These are phyloP conservation scores for Lobosporangium transversale DNA, from an alignment of 192 early-diverging fungal species.

Conservation along the genomic window DNA sequence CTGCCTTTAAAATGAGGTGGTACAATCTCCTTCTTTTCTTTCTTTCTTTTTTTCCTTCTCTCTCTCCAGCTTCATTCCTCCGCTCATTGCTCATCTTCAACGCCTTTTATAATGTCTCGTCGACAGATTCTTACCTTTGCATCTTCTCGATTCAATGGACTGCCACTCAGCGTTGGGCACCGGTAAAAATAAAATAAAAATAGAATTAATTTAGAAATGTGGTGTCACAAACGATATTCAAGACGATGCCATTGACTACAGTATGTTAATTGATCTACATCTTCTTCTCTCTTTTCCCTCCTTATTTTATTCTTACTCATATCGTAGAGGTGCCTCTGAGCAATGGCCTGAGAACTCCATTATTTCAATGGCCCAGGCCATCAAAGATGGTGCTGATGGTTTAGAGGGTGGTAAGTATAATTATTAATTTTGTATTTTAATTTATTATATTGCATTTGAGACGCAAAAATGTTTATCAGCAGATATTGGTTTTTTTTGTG, in stretches of 20 bases:
- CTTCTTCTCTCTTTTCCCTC: background rate
- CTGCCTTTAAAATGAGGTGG: too few relatives aligned
- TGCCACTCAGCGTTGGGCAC: constrained; percentile 33
- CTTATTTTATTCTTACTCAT: background rate
- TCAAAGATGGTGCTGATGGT: constrained; percentile 60
- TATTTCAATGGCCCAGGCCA: constrained; percentile 59
- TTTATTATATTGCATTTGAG: background rate
- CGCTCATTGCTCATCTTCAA: background rate
- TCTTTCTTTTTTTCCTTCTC: background rate
- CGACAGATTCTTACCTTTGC: constrained; percentile 35
- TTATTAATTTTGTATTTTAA: background rate
- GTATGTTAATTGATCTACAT: background rate
- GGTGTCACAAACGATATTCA: background rate
- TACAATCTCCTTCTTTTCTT: too few relatives aligned
- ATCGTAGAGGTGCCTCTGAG: constrained; percentile 59
- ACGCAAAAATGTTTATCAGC: constrained; percentile 21
- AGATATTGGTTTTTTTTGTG: background rate
- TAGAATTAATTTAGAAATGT: background rate
- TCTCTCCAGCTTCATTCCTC: background rate
- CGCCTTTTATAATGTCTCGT: constrained; percentile 19
- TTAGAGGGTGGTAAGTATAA: constrained; percentile 56
- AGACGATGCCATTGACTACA: background rate
- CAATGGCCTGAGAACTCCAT: constrained; percentile 67
- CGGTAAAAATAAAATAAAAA: constrained; percentile 28
- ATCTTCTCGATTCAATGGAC: constrained; percentile 25